These are phyloP conservation scores for Cryptococcus deneoformans DNA, from an alignment of 1,284 basidiomycete genomes.

Conservation along the genomic window DNA sequence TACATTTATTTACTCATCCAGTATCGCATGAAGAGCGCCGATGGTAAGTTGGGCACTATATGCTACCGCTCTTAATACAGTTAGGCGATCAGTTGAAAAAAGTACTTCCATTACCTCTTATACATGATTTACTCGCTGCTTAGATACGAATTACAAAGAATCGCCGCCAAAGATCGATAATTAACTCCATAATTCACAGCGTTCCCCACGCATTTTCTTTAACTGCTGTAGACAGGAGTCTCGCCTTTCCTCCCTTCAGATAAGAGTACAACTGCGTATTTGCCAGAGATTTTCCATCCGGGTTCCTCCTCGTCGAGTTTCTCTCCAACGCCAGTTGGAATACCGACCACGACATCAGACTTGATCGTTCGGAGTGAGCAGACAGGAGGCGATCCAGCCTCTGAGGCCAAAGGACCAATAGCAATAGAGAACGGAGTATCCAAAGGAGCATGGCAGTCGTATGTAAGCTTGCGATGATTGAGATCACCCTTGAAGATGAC, in stretches of 20 bases:
- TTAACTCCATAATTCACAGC: no score
- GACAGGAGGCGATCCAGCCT: slow-evolving; percentile 83
- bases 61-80: no score
- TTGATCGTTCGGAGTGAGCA: slow-evolving; percentile 84
- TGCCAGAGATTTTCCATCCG: slow-evolving; percentile 96
- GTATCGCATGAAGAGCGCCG: no score
- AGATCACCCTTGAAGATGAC: slow-evolving; percentile 97
- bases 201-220: neutral
- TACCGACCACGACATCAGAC: slow-evolving; percentile 70
- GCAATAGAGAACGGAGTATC: slow-evolving; percentile 87
- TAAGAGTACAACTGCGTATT: slow-evolving; percentile 85
- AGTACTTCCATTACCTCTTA: no score
- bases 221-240: slow-evolving; percentile 22
- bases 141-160: no score
- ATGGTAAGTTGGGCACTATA: no score
- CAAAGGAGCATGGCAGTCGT: slow-evolving; percentile 88
- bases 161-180: no score
- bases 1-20: no score
- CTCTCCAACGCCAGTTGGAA: slow-evolving; percentile 64
- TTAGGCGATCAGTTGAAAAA: no score
- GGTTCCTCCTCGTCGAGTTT: slow-evolving; percentile 81
- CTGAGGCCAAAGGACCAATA: slow-evolving; percentile 88
- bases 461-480: slow-evolving; percentile 84
- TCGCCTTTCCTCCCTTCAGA: slow-evolving; percentile 73
- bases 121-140: no score